Evolutionary conservation across 768 basidiomycete genomes (phyloP).

Genomic region (Podaxis rugospora): DNA sequence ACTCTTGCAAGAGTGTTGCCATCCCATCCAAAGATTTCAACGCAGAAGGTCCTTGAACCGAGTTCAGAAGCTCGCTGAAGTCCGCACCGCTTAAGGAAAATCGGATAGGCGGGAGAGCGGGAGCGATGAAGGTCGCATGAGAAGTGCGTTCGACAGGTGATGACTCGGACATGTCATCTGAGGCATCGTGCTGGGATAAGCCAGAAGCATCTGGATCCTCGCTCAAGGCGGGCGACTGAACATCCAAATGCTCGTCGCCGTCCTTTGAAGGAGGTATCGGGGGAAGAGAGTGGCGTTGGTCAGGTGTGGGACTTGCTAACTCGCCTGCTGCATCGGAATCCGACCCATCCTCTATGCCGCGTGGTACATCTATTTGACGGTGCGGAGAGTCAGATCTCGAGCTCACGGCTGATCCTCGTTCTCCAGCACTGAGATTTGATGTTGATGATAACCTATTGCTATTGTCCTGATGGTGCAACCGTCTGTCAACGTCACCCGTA

Average conservation of each 20-base stretch:
- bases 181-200: conserved; percentile 31
- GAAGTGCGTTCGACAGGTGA: conserved; percentile 65
- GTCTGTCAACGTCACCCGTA: neutral
- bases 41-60: conserved; percentile 47
- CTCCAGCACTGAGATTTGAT: conserved; percentile 26
- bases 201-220: conserved; percentile 23
- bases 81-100: conserved; percentile 83
- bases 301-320: conserved; percentile 20
- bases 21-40: conserved; percentile 44
- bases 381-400: conserved; percentile 56
- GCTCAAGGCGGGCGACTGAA: conserved; percentile 3
- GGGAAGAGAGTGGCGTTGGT: conserved; percentile 21
- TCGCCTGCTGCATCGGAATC: conserved; percentile 64
- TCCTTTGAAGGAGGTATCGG: conserved; percentile 47
- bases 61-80: conserved; percentile 69
- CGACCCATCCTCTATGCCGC: conserved; percentile 67
- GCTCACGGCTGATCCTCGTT: conserved; percentile 26
- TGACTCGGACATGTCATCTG: conserved; percentile 48
- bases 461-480: neutral
- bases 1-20: conserved; percentile 35
- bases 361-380: conserved; percentile 66
- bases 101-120: conserved; percentile 86
- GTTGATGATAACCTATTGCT: conserved; percentile 22
- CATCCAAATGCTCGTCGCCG: conserved; percentile 7
- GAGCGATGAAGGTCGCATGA: conserved; percentile 76